Evolutionary conservation across 2,329 filamentous ascomycete species (phyloP).

Genomic region (Paecilomyces sp.): DNA sequence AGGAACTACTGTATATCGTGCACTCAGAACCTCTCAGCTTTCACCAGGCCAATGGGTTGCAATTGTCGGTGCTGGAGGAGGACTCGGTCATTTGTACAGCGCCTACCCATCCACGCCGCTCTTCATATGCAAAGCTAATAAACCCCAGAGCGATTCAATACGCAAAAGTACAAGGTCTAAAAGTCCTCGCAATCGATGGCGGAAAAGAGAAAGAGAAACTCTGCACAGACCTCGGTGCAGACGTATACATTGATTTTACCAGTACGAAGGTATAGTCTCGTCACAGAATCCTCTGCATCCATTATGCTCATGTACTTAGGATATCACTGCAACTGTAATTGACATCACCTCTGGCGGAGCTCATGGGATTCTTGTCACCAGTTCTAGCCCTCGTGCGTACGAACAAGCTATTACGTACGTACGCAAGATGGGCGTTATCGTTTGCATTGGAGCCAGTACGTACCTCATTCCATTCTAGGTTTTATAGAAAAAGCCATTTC

Average conservation of each 20-base stretch:
- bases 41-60: constrained; percentile 19
- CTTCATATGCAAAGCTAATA: not conserved
- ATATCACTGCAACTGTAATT: constrained; percentile 27
- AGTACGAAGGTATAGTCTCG: constrained; percentile 10
- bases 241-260: constrained; percentile 31
- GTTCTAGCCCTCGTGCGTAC: constrained; percentile 30
- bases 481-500: too few species aligned
- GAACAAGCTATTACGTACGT: constrained; percentile 10
- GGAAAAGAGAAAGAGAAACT: constrained; percentile 29
- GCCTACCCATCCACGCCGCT: not conserved
- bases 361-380: constrained; percentile 30
- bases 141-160: constrained; percentile 7
- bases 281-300: not conserved
- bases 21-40: constrained; percentile 25
- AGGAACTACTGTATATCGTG: constrained; percentile 14
- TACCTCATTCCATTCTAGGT: not conserved
- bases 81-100: constrained; percentile 18
- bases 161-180: constrained; percentile 18
- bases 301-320: constrained; percentile 2
- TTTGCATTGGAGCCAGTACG: constrained; percentile 7
- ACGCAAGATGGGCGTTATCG: constrained; percentile 5
- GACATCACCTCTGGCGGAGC: constrained; percentile 30
- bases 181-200: constrained; percentile 33
- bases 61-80: constrained; percentile 25
- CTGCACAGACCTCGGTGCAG: constrained; percentile 30